Conservation (phyloP, 441 rosid genomes). For the Adansonia rubrostipa region DNA sequence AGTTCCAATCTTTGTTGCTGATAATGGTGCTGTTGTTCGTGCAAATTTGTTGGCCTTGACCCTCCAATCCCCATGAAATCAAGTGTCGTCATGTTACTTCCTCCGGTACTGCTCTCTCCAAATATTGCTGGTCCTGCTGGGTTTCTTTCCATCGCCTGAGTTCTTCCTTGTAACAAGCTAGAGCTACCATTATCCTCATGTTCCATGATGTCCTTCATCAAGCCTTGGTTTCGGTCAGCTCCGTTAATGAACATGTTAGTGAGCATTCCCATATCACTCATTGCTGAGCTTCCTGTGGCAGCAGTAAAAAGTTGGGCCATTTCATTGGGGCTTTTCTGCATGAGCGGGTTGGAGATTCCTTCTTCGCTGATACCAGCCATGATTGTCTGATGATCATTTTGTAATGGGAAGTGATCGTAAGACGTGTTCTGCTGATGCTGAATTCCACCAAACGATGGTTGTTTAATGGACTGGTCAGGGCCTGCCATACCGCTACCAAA, state of each 20-base stretch:
- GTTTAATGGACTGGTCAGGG: constrained; percentile 30
- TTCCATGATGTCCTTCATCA: constrained; percentile 37
- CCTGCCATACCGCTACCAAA: constrained; percentile 52
- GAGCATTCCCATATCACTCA: constrained; percentile 55
- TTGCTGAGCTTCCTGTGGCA: constrained; percentile 33
- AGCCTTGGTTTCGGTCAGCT: constrained; percentile 37
- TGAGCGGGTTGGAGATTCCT: constrained; percentile 36
- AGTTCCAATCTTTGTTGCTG: constrained; percentile 44
- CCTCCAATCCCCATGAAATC: constrained; percentile 73
- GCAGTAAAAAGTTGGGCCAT: constrained; percentile 44
- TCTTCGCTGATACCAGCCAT: constrained; percentile 40
- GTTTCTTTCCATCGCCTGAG: constrained; percentile 26
- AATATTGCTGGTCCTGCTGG: constrained; percentile 34
- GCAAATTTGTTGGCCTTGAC: constrained; percentile 35
- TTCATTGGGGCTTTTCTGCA: constrained; percentile 43
- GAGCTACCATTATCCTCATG: constrained; percentile 38
- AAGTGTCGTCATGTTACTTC: constrained; percentile 46
- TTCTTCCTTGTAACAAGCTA: constrained; percentile 40
- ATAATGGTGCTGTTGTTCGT: constrained; percentile 36
- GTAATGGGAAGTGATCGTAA: constrained; percentile 38
- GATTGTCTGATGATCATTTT: constrained; percentile 35
- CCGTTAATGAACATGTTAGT: constrained; percentile 43
- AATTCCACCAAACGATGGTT: constrained; percentile 32
- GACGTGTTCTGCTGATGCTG: constrained; percentile 37
- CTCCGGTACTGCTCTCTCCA: constrained; percentile 29